Evolutionary conservation across 345 rosid species (phyloP), one percentile per base, ranked within the genome.

Genomic region (Physaria fendleri): DNA sequence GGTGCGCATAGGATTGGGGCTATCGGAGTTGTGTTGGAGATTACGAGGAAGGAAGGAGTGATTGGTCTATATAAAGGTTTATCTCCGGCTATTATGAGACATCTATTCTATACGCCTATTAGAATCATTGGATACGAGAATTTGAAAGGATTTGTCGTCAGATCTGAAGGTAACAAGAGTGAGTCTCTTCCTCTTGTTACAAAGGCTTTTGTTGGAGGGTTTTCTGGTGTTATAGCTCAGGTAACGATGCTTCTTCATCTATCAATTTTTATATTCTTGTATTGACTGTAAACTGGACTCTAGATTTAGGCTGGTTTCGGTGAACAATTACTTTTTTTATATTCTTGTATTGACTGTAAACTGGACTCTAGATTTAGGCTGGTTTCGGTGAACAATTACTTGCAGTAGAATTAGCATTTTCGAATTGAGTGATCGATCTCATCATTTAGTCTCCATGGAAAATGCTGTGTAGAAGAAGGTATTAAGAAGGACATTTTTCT

Each of bases 151-250:
- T 29, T 71, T 17, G 24, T 63, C 4, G 69, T 65, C 21, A 50
- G 61, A 51, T 51, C 66, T 29, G 55, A 59, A 18, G 22, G 20
- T 38, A 59, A 43, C 33, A 33, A 42, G 10, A 84, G 61, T 48
- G 79, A 66, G 61, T 73, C 81, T 49, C 72, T 81, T 80, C 75
- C 93, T 63, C 80, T 90, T 16, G 48, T 74, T 30, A 28, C 68
- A 1, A 83, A 79, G 64, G 93, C 97, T 34, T 63, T 87, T 39
- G 22, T 77, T 13, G 95, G 97, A 56, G 95, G 95, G 8, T 25
- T 79, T 20, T 87, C 97, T 33, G 97, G 97, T 60, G 90, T 76
- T 43, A 68, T 81, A 33, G 93, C 95, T 59, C 95, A 90, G 97
- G 97, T 83, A 76, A 37, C 2, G 30, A 3, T 21, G 21, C 29